phyloP scores from a whole-genome alignment of 2,329 filamentous ascomycete species.

The Nigrograna mackinnonii region DNA sequence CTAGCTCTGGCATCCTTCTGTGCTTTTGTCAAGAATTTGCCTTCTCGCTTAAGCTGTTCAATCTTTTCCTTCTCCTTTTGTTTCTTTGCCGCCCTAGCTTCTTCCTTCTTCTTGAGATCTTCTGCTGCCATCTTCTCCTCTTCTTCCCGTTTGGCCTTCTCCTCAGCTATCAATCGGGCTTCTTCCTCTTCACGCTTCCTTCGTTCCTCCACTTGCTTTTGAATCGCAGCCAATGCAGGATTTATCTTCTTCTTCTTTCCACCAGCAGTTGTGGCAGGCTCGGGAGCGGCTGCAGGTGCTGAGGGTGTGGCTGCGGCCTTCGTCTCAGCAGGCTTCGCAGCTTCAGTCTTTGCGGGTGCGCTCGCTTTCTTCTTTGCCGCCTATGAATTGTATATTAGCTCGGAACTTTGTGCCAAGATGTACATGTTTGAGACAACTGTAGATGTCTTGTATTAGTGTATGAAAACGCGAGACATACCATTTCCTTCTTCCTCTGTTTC shows the following conservation, averaged over 20 bases:
- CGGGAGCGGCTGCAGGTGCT: slow-evolving; percentile 32
- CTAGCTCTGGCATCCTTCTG: slow-evolving; percentile 81
- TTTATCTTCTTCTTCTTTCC: slow-evolving; percentile 92
- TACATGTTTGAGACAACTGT: neutral
- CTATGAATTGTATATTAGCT: slow-evolving; percentile 35
- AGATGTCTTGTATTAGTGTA: no score
- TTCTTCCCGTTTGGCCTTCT: slow-evolving; percentile 67
- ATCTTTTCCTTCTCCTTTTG: slow-evolving; percentile 85
- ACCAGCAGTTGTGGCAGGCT: slow-evolving; percentile 44
- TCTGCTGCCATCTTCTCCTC: slow-evolving; percentile 68
- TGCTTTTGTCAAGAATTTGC: slow-evolving; percentile 84
- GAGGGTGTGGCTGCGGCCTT: slow-evolving; percentile 41
- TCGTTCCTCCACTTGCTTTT: slow-evolving; percentile 84
- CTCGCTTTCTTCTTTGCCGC: slow-evolving; percentile 61
- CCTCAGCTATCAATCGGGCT: slow-evolving; percentile 62
- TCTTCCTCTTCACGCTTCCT: slow-evolving; percentile 67
- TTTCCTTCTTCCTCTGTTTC: slow-evolving; percentile 98
- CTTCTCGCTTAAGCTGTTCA: slow-evolving; percentile 85
- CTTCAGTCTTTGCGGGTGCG: slow-evolving; percentile 52
- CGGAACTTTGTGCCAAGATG: neutral
- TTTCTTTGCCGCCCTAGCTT: slow-evolving; percentile 77
- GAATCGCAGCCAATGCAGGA: slow-evolving; percentile 70
- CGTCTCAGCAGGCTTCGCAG: slow-evolving; percentile 46
- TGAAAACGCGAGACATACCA: slow-evolving; percentile 70
- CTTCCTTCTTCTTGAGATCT: slow-evolving; percentile 70